Conservation (phyloP, 495 filamentous ascomycete genomes). For the Tuber melanosporum region DNA sequence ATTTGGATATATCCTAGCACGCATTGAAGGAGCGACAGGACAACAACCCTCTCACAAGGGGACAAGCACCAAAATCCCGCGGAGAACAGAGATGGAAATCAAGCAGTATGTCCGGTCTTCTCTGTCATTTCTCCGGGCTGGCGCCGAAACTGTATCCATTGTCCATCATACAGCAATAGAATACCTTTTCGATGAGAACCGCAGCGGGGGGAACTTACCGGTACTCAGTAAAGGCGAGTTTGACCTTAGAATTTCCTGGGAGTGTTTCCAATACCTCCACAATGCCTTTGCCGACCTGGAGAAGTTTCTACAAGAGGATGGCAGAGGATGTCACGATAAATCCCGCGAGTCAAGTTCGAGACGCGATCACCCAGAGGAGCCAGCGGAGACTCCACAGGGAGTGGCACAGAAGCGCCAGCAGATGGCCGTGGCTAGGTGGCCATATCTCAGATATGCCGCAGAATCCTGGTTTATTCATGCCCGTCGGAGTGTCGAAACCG, state of each 20-base stretch:
- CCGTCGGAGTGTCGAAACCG: not conserved
- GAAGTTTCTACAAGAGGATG: not conserved
- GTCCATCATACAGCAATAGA: not conserved
- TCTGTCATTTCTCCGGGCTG: not conserved
- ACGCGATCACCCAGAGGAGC: not conserved
- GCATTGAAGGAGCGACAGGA: not conserved
- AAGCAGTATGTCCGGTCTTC: not conserved
- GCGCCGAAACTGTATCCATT: not conserved
- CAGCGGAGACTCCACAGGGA: no score
- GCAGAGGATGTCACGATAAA: no score
- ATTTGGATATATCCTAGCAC: not conserved
- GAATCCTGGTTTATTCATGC: not conserved
- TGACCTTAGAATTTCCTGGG: not conserved
- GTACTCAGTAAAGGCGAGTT: not conserved
- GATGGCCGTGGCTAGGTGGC: not conserved
- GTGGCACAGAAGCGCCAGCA: not conserved
- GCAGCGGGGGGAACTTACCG: not conserved
- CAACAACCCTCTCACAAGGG: not conserved
- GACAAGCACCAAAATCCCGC: not conserved
- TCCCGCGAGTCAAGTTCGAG: not conserved
- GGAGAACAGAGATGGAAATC: not conserved
- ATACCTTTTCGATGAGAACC: not conserved
- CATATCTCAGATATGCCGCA: not conserved
- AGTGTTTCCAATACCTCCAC: not conserved
- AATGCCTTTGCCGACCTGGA: not conserved